These are phyloP conservation scores for Corniculantispora saksenae DNA, from an alignment of 2,329 filamentous ascomycete genomes.

Conservation along the genomic window DNA sequence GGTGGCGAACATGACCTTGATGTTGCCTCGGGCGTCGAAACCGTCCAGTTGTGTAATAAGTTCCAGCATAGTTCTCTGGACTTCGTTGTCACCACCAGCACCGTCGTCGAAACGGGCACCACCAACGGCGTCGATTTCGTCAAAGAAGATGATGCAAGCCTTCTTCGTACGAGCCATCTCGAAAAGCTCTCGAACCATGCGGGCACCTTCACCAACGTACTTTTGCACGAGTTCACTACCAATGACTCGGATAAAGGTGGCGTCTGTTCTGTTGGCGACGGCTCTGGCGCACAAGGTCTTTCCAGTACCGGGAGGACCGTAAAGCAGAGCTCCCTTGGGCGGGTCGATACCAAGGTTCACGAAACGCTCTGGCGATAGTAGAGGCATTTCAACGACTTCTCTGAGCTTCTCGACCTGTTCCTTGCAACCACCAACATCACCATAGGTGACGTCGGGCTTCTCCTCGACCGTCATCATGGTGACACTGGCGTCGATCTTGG, in stretches of 20 bases:
- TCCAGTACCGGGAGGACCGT: slow-evolving; percentile 96
- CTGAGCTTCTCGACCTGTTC: slow-evolving; percentile 99
- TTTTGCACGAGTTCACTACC: slow-evolving; percentile 98
- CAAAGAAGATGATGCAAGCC: slow-evolving; percentile 96
- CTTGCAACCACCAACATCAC: slow-evolving; percentile 98
- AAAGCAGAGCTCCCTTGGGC: slow-evolving; percentile 93
- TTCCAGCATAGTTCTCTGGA: slow-evolving; percentile 97
- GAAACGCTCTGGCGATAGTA: slow-evolving; percentile 94
- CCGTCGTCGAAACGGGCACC: slow-evolving; percentile 96
- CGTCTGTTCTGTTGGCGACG: slow-evolving; percentile 96
- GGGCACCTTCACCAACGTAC: slow-evolving; percentile 95
- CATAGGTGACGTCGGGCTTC: slow-evolving; percentile 98
- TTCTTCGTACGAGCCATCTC: slow-evolving; percentile 99
- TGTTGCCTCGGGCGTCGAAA: slow-evolving; percentile 94
- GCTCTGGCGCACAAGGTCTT: slow-evolving; percentile 98
- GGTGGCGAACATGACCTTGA: slow-evolving; percentile 99
- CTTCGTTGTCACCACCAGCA: slow-evolving; percentile 94
- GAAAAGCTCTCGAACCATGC: slow-evolving; percentile 98
- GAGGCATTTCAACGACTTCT: slow-evolving; percentile 97
- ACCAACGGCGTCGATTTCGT: slow-evolving; percentile 95
- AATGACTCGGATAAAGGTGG: slow-evolving; percentile 98
- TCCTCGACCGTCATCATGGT: slow-evolving; percentile 99
- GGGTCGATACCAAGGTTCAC: slow-evolving; percentile 99
- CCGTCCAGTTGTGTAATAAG: slow-evolving; percentile 95
- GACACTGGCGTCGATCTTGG: slow-evolving; percentile 97